These are phyloP conservation scores for sunflower (Helianthus annuus) DNA, from an alignment of 129 eudicot genomes.

Conservation along the genomic window HanXRQr2.0-SUNRISE NC_035438.2:135125781-135126280, in stretches of 20 bases:
- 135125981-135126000: neutral
- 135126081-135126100: neutral
- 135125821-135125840: no score
- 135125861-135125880: conserved; percentile 18
- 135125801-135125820: no score
- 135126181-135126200: no score
- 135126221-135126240: no score
- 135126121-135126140: neutral
- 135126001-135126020: neutral
- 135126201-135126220: no score
- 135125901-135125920: neutral
- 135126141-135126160: neutral
- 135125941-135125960: no score
- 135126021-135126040: neutral
- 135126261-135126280: no score
- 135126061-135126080: no score
- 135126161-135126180: no score
- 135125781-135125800: no score
- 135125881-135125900: neutral
- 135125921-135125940: neutral
- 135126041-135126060: neutral
- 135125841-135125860: neutral
- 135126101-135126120: neutral
- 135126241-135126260: no score
- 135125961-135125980: neutral